Conservation (phyloP, 116 monocot genomes). For the Phalaenopsis hybrid region DNA sequence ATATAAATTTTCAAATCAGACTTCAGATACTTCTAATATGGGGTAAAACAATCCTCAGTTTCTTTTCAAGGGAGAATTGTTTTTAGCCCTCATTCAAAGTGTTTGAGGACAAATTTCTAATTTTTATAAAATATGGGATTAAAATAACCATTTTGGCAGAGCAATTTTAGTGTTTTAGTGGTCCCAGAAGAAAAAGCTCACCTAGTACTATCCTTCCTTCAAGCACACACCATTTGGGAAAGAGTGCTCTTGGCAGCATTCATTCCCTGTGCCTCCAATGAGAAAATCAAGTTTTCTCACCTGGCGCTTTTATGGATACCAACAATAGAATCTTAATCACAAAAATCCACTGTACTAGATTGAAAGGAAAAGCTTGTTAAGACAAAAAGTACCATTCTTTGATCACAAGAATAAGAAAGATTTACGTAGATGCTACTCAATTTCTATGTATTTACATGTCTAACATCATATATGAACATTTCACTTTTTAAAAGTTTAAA, state of each 20-base stretch:
- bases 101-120: too few species aligned
- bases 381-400: not conserved
- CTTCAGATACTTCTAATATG: too few species aligned
- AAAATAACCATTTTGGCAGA: too few species aligned
- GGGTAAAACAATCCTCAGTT: too few species aligned
- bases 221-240: slow-evolving; percentile 6
- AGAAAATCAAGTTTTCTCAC: not conserved
- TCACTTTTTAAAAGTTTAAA: too few species aligned
- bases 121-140: too few species aligned
- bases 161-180: not conserved
- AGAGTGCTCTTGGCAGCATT: slow-evolving; percentile 8
- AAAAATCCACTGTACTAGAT: not conserved
- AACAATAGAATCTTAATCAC: not conserved
- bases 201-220: not conserved
- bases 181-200: not conserved
- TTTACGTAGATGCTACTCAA: too few species aligned
- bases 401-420: not conserved
- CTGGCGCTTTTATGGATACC: not conserved
- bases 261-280: not conserved
- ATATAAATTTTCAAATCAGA: too few species aligned
- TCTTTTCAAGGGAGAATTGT: too few species aligned
- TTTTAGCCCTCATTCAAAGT: too few species aligned
- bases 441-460: too few species aligned
- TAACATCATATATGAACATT: too few species aligned
- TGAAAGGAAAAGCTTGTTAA: not conserved